Evolutionary conservation across 176 grass and related monocot species (phyloP), one percentile per base, ranked within the genome.

Genomic region (Musa schizocarpa): DNA sequence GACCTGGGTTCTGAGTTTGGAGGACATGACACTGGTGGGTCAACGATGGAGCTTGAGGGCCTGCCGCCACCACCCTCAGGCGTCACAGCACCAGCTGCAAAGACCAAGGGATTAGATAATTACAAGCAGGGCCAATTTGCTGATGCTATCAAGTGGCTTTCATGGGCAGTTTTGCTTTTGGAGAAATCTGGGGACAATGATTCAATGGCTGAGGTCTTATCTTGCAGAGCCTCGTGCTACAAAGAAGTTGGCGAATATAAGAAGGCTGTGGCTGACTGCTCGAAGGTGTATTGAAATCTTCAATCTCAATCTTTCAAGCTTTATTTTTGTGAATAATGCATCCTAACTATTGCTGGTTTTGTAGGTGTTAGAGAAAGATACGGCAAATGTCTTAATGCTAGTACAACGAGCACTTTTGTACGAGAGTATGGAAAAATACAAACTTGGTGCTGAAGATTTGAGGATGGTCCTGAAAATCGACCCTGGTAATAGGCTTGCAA

Each of bases 241-340:
- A 99, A 99, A 85, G 95, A 99, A 79, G 95, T 92, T 65, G 95
- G 95, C 10, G 95, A 99, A 83, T 99, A 99, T 86, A 99, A 99
- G 91, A 99, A 99, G 91, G 95, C 95, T 19, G 93, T 99, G n/a
- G 91, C 95, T 8, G 95, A 99, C 76, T 99, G 95, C 78, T 89
- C 95, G 0, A 99, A 94, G 95, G 95, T 94, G 75, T 75, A 16
- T 21, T 22, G 22, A 20, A 21, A 12, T 63, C 19, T 69, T 43
- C 67, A 58, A 54, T 49, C 16, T 24, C 48, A 29, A 12, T 73
- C 13, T 63, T 27, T 11, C 9, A 20, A 13, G 19, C 23, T 64
- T 52, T 25, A 23, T 52, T 12, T 26, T 56, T 68, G 49, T 78
- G 25, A 75, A 24, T 56, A 75, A 52, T 27, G 65, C 7, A 50